A percentile compares a stretch with the other conserved stretches of the same genome.
Conservation (phyloP, 306 rosid genomes). For the Prunus campanulata region DNA sequence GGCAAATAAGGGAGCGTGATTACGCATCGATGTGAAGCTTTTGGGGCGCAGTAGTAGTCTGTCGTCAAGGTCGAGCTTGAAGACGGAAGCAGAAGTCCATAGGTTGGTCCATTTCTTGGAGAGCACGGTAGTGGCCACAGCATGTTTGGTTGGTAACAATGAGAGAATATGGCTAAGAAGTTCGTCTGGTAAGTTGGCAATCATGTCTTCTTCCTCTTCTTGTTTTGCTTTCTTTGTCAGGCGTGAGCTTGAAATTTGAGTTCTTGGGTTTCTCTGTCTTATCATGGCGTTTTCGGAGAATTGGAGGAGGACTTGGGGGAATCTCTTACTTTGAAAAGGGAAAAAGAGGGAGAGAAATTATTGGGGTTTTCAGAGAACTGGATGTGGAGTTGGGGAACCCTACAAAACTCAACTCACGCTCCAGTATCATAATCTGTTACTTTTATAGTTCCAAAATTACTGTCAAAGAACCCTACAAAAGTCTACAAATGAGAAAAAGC, state of each 20-base stretch:
- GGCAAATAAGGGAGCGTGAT: not conserved
- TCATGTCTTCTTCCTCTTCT: slow-evolving; percentile 20
- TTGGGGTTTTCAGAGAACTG: too few species aligned
- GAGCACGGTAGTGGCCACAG: slow-evolving; percentile 31
- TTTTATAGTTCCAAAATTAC: too few species aligned
- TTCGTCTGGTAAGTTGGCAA: slow-evolving; percentile 27
- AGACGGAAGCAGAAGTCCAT: slow-evolving; percentile 17
- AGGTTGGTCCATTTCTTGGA: slow-evolving; percentile 33
- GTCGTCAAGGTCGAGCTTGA: slow-evolving; percentile 24
- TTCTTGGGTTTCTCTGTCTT: not conserved
- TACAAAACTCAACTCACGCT: too few species aligned
- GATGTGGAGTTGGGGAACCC: too few species aligned
- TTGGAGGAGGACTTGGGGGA: too few species aligned
- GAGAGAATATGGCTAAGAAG: slow-evolving; percentile 38
- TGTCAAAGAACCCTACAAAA: too few species aligned
- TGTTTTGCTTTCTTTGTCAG: not conserved
- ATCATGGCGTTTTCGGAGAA: not conserved
- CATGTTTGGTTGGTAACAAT: slow-evolving; percentile 29
- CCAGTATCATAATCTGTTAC: too few species aligned
- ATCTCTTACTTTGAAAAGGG: too few species aligned
- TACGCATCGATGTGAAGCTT: not conserved
- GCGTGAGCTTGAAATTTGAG: not conserved
- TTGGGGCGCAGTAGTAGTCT: not conserved
- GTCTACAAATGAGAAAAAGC: too few species aligned
- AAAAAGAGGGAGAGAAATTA: too few species aligned